phyloP scores from a whole-genome alignment of 306 rosid species.

The Sindora glabra region DNA sequence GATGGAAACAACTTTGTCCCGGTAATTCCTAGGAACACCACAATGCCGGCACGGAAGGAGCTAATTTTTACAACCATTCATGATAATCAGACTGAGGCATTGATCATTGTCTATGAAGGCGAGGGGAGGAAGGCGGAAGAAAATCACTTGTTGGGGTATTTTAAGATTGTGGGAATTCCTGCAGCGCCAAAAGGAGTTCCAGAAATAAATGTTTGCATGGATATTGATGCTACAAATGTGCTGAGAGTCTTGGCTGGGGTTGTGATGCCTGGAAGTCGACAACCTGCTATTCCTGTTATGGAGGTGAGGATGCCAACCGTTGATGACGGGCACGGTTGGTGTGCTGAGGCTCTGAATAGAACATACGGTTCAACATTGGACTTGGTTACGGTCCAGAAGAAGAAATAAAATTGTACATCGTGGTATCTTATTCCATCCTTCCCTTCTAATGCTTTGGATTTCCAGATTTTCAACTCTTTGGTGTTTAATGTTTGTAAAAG shows the following conservation, averaged over 20 bases:
- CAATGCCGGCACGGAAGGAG: constrained; percentile 72
- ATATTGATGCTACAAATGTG: constrained; percentile 60
- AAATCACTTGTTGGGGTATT: constrained; percentile 70
- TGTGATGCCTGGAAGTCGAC: constrained; percentile 46
- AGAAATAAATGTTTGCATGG: constrained; percentile 70
- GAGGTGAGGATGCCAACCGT: constrained; percentile 85
- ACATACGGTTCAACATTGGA: constrained; percentile 53
- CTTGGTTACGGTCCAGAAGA: constrained; percentile 46
- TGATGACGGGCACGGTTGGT: constrained; percentile 88
- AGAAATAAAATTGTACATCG: constrained; percentile 21
- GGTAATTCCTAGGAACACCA: constrained; percentile 64
- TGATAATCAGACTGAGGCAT: constrained; percentile 70
- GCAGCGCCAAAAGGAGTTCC: constrained; percentile 57
- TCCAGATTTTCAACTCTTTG: background rate
- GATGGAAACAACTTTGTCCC: constrained; percentile 57
- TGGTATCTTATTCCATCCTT: no score
- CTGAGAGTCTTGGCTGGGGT: constrained; percentile 63
- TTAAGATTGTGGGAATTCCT: constrained; percentile 75
- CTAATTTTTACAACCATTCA: constrained; percentile 54
- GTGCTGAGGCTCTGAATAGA: constrained; percentile 58
- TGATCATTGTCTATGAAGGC: constrained; percentile 75
- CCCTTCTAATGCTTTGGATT: background rate
- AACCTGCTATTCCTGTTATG: constrained; percentile 50
- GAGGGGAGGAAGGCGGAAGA: constrained; percentile 50
- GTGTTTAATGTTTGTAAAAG: no score